Evolutionary conservation across 2,329 filamentous ascomycete genomes (phyloP), one percentile per base, ranked within the genome.

Genomic region (Fusarium denticulatum): DNA sequence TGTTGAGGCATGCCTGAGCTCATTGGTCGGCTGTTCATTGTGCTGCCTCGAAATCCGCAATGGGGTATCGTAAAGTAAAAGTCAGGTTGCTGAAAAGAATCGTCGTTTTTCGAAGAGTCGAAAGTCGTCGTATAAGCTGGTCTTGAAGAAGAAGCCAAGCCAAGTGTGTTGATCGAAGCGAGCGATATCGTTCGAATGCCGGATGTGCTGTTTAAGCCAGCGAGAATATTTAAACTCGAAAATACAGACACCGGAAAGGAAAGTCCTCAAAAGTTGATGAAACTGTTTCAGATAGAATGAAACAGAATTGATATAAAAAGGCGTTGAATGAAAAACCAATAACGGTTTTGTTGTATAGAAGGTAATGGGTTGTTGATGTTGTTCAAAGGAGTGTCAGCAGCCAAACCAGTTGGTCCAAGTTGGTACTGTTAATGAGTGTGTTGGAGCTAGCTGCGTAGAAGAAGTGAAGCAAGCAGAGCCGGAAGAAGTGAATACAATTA

Each of bases 401-500:
- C 87, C 87, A 88, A 88, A 83, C 86, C 86, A 87, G 86, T 88
- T 87, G 86, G 85, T 80, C 83, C 78, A 83, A 83, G 80, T 63
- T 69, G 53, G 62, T 76, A 63, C 65, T 67, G 69, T 76, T 75
- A 81, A 81, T 73, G 78, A 81, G 72, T 76, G 79, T 79, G 67
- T 72, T 67, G 66, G 75, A 74, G 69, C 74, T 66, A 69, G 79
- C 78, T 80, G 79, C 76, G 76, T 66, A 80, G 82, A 66, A 69
- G 42, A 82, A 80, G 80, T 81, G 81, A 81, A 81, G 80, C 81
- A 53, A 81, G 80, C 81, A 53, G 34, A 53, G 34, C 43, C 80
- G 80, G 40, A 76, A 79, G 75, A 76, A 78, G 76, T 75, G 68
- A 71, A 67, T 50, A 73, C 67, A 69, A 75, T 50, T 58, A 75